Conservation (phyloP, 2,329 filamentous ascomycete species). For the Rhinocladiella similis region DNA sequence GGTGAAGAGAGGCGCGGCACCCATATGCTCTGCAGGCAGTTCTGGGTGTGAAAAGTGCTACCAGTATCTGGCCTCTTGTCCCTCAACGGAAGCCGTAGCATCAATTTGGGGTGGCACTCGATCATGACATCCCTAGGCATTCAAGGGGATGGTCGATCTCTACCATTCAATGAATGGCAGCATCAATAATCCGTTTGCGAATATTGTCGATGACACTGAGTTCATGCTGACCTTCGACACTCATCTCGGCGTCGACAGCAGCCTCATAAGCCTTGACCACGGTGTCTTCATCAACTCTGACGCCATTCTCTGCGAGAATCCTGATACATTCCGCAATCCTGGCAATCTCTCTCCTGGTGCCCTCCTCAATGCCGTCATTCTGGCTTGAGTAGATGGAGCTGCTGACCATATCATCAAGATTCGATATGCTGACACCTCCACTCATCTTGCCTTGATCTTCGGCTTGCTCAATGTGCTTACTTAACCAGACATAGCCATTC, state of each 20-base stretch:
- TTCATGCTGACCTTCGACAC: slow-evolving; percentile 36
- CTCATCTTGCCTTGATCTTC: slow-evolving; percentile 35
- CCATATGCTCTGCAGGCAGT: too few relatives aligned
- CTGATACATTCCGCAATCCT: slow-evolving; percentile 78
- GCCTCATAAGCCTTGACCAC: slow-evolving; percentile 80
- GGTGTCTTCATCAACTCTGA: slow-evolving; percentile 87
- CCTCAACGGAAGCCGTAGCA: too few relatives aligned
- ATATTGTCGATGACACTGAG: slow-evolving; percentile 21
- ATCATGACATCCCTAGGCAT: too few relatives aligned
- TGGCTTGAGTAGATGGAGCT: slow-evolving; percentile 90
- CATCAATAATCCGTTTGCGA: slow-evolving; percentile 26
- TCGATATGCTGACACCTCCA: slow-evolving; percentile 64
- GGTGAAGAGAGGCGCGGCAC: too few relatives aligned
- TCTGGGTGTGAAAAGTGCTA: too few relatives aligned
- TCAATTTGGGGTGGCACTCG: too few relatives aligned
- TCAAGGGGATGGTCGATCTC: not conserved
- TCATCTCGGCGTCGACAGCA: slow-evolving; percentile 66
- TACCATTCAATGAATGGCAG: slow-evolving; percentile 22
- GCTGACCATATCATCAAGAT: slow-evolving; percentile 83
- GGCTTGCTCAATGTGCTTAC: slow-evolving; percentile 71
- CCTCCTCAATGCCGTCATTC: slow-evolving; percentile 78
- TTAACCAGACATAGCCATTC: slow-evolving; percentile 96
- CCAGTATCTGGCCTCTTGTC: too few relatives aligned
- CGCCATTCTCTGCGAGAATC: slow-evolving; percentile 76
- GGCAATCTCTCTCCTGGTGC: slow-evolving; percentile 84